A percentile compares a stretch with the other conserved stretches of the same genome.
These are phyloP conservation scores for Colletotrichum zoysiae DNA, from an alignment of 2,329 filamentous ascomycete genomes.

Conservation along the genomic window DNA sequence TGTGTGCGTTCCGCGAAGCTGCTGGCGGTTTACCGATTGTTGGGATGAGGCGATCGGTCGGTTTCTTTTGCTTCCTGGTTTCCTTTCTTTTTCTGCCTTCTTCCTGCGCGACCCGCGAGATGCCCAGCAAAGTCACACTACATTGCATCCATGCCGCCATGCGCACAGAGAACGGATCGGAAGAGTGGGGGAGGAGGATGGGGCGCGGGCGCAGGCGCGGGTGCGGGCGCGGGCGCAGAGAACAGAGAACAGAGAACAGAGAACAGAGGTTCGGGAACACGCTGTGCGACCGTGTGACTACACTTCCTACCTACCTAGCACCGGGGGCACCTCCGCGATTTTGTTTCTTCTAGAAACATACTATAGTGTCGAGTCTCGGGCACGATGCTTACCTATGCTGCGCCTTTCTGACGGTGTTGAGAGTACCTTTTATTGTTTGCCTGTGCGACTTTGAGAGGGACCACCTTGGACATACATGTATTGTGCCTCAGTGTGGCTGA, in stretches of 20 bases:
- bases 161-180: conserved; percentile 21
- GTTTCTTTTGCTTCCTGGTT: not conserved
- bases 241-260: conserved; percentile 22
- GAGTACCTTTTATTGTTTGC: not conserved
- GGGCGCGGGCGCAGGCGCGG: not conserved
- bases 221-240: conserved; percentile 8
- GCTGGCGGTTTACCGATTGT: conserved; percentile 25
- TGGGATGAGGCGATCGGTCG: conserved; percentile 29
- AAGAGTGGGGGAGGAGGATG: conserved; percentile 13
- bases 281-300: conserved; percentile 25
- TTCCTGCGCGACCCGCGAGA: conserved; percentile 1
- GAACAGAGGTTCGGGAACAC: conserved; percentile 27
- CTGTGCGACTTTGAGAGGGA: too few relatives aligned
- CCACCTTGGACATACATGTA: not conserved
- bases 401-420: not conserved
- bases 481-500: not conserved
- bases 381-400: not conserved
- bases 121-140: conserved; percentile 11
- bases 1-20: conserved; percentile 18
- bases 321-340: not conserved
- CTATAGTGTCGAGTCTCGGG: not conserved
- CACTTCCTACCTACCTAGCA: not conserved
- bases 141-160: conserved; percentile 9
- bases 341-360: not conserved
- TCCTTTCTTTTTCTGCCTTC: not conserved